Conservation (phyloP, 106 monocot species). For the Cymbidium sinense region DNA sequence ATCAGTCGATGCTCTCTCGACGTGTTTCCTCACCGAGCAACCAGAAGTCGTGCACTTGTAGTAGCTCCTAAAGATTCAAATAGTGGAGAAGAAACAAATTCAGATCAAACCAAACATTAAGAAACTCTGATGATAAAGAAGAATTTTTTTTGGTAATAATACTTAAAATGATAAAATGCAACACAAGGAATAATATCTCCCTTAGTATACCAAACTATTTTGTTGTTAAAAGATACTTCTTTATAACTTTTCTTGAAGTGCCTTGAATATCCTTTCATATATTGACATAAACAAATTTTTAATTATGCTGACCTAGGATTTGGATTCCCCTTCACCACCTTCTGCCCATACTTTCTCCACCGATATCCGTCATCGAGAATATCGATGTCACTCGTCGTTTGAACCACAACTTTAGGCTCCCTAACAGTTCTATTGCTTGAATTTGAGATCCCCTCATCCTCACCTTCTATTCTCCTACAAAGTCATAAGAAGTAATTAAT, state of each 20-base stretch:
- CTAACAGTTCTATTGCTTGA: conserved; percentile 11
- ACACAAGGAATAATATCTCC: too few species aligned
- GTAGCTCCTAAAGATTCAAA: conserved; percentile 4
- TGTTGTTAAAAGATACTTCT: too few species aligned
- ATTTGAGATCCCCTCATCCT: conserved; percentile 11
- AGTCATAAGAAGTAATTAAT: not conserved
- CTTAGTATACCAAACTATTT: too few species aligned
- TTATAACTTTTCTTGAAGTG: too few species aligned
- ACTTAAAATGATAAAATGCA: too few species aligned
- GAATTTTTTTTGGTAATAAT: too few species aligned
- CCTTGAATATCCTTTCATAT: too few species aligned
- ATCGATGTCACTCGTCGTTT: conserved; percentile 34
- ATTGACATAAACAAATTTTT: not conserved
- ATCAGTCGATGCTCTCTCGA: conserved; percentile 4
- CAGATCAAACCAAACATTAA: not conserved
- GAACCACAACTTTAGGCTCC: conserved; percentile 32
- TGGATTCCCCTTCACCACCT: conserved; percentile 43
- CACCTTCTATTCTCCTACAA: conserved; percentile 18
- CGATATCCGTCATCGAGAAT: conserved; percentile 35
- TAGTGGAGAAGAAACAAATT: not conserved
- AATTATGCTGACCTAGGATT: conserved; percentile 25
- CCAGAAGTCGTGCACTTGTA: conserved; percentile 5
- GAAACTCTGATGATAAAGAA: not conserved
- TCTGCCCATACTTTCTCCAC: conserved; percentile 44
- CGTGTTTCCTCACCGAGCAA: conserved; percentile 4